Evolutionary conservation across 257 asterid species (phyloP).

Genomic region (Solanum lycopersicoides): DNA sequence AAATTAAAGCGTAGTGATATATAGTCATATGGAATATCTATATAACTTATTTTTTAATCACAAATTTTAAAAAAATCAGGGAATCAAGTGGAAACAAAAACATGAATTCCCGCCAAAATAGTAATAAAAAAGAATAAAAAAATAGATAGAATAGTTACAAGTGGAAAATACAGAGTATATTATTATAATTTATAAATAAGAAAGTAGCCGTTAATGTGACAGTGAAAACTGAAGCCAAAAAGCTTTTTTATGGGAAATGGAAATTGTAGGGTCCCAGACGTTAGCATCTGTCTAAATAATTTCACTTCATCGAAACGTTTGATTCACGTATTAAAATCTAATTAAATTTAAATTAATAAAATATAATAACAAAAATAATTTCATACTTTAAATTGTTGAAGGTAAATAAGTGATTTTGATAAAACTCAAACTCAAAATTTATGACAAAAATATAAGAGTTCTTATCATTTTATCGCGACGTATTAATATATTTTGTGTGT

Average conservation of each 20-base stretch:
- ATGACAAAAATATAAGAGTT: rapidly evolving
- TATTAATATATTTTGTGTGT: neutral
- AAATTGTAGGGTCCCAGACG: neutral
- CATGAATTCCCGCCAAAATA: constrained; percentile 32
- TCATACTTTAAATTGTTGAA: rapidly evolving
- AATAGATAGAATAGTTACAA: neutral
- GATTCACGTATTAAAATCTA: rapidly evolving
- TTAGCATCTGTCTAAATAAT: neutral
- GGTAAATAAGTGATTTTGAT: rapidly evolving
- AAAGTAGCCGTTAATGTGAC: constrained; percentile 57
- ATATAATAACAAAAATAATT: rapidly evolving
- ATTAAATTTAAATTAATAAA: rapidly evolving
- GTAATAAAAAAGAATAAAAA: constrained; percentile 1
- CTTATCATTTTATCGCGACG: rapidly evolving
- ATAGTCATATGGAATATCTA: neutral
- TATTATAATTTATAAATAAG: neutral
- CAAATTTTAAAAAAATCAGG: neutral
- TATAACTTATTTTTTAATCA: neutral
- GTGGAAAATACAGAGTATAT: neutral
- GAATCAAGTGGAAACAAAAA: neutral
- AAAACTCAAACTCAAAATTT: neutral
- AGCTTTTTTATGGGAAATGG: constrained; percentile 20
- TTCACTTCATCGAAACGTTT: rapidly evolving
- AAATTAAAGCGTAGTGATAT: neutral
- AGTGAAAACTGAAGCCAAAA: constrained; percentile 8